phyloP scores from a whole-genome alignment of 371 early-diverging fungal genomes.

The Chytridiales sp. region DNA sequence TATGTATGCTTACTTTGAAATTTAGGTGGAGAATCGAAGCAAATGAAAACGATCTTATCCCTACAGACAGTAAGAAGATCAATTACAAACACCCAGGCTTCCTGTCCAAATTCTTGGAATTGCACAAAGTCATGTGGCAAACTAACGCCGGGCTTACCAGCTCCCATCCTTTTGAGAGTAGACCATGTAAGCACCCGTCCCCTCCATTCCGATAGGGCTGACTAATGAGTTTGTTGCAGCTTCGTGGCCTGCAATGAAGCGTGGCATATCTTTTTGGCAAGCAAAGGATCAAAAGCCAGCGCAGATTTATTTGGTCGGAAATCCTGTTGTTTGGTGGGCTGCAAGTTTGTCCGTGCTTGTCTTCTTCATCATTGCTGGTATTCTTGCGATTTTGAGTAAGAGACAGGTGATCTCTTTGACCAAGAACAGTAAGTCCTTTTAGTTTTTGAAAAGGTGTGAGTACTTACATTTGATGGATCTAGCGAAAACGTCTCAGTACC shows the following conservation, averaged over 20 bases:
- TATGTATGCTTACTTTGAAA: constrained; percentile 1
- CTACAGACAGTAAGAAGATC: constrained; percentile 26
- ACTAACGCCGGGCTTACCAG: constrained; percentile 75
- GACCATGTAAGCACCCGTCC: constrained; percentile 44
- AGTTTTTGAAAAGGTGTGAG: background rate
- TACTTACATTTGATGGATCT: background rate
- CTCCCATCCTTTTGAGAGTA: constrained; percentile 77
- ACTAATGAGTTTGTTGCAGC: too few relatives aligned
- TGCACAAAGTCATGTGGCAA: constrained; percentile 80
- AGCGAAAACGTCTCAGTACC: background rate
- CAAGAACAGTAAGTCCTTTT: constrained; percentile 44
- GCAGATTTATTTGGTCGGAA: constrained; percentile 92
- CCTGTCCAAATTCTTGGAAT: constrained; percentile 69
- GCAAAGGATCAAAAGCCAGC: constrained; percentile 69
- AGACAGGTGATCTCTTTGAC: constrained; percentile 51
- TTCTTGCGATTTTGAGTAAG: constrained; percentile 64
- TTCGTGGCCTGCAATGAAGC: constrained; percentile 76
- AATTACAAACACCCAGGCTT: constrained; percentile 42
- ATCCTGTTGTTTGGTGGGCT: constrained; percentile 88
- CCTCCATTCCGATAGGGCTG: background rate
- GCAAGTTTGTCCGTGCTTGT: constrained; percentile 59
- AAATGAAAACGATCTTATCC: constrained; percentile 34
- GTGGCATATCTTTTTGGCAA: constrained; percentile 88
- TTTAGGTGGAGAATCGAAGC: constrained; percentile 38
- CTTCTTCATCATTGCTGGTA: constrained; percentile 53